phyloP scores from a whole-genome alignment of 306 rosid genomes.

The Vachellia collinsii region DNA sequence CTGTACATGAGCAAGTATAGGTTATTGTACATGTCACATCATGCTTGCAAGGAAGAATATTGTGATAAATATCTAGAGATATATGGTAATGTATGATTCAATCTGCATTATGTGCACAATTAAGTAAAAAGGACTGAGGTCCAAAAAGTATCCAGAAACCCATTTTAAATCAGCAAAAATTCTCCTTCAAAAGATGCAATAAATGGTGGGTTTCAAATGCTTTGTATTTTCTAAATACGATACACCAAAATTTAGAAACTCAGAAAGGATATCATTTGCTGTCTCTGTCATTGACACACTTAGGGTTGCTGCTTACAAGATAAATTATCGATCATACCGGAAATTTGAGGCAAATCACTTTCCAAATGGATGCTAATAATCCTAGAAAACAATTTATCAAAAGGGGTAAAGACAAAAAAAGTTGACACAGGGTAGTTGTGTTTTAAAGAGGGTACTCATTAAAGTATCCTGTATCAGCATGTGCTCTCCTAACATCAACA shows the following conservation, averaged over 20 bases:
- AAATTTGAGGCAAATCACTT: conserved; percentile 1
- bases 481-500: background rate
- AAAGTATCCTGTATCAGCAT: conserved; percentile 18
- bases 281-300: background rate
- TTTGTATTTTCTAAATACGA: background rate
- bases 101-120: background rate
- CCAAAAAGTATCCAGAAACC: background rate
- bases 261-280: background rate
- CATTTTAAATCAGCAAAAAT: background rate
- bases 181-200: conserved; percentile 22
- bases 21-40: conserved; percentile 14
- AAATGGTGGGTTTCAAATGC: conserved; percentile 3
- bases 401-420: background rate
- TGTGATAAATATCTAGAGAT: conserved; percentile 11
- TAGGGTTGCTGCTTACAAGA: background rate
- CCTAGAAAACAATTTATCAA: background rate
- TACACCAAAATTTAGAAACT: conserved; percentile 8
- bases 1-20: conserved; percentile 36
- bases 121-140: conserved; percentile 4
- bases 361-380: conserved; percentile 2
- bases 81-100: conserved; percentile 13
- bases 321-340: background rate
- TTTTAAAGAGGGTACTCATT: conserved; percentile 3
- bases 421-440: conserved; percentile 22
- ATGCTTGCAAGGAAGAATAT: conserved; percentile 15